Conservation (phyloP, 371 early-diverging fungal genomes). For the Parasitella parasitica region DNA sequence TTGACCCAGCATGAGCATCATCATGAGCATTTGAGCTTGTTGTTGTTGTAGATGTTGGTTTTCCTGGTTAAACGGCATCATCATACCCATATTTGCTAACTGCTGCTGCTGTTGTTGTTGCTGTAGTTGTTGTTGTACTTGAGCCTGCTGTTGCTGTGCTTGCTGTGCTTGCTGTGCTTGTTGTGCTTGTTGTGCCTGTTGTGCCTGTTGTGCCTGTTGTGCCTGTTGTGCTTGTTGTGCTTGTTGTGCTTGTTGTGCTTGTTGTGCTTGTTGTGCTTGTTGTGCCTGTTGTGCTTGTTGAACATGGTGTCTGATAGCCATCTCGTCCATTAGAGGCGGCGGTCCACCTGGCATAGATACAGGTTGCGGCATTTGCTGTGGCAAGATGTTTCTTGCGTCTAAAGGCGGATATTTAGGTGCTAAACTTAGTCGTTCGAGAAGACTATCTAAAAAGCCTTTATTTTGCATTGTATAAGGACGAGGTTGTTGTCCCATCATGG, state of each 20-base stretch:
- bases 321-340: neutral
- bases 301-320: neutral
- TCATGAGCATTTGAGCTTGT: neutral
- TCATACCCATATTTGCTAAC: conserved; percentile 1
- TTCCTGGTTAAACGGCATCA: neutral
- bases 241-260: neutral
- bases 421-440: neutral
- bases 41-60: neutral
- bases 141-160: neutral
- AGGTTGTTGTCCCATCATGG: neutral
- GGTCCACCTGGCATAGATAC: neutral
- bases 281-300: neutral
- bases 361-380: neutral
- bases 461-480: neutral
- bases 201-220: neutral
- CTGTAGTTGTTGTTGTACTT: neutral
- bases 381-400: neutral
- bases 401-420: neutral
- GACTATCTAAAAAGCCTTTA: neutral
- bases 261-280: conserved; percentile 2
- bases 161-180: neutral
- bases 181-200: neutral
- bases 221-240: neutral
- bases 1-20: neutral
- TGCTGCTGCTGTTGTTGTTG: neutral